Evolutionary conservation across 1,284 basidiomycete species (phyloP).

Genomic region (Gastroboletus turbinatus): DNA sequence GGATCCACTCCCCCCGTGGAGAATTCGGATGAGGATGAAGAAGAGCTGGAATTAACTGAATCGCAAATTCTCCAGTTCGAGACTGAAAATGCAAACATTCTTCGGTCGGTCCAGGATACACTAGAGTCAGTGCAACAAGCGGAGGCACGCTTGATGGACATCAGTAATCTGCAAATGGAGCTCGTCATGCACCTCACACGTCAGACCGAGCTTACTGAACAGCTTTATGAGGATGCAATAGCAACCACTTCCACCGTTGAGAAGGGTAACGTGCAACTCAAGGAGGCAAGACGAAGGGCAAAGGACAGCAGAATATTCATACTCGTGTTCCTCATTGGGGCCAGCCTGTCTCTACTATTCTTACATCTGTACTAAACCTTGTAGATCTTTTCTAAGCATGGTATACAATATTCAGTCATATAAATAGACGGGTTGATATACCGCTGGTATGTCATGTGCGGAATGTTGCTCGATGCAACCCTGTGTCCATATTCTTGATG

Average conservation of each 20-base stretch:
- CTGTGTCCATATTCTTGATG: background rate
- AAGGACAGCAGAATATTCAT: conserved; percentile 84
- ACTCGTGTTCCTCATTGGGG: conserved; percentile 82
- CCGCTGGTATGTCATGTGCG: background rate
- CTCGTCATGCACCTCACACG: conserved; percentile 81
- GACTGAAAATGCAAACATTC: conserved; percentile 81
- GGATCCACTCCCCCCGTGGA: conserved; percentile 37
- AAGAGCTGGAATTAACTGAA: conserved; percentile 72
- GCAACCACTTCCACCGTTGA: conserved; percentile 80
- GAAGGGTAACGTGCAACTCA: conserved; percentile 83
- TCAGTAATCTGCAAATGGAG: conserved; percentile 87
- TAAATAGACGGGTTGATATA: conserved; percentile 2
- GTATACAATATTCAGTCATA: conserved; percentile 4
- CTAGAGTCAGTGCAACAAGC: conserved; percentile 86
- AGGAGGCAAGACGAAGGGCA: conserved; percentile 78
- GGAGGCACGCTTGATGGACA: conserved; percentile 85
- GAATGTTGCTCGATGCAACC: background rate
- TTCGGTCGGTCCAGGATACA: conserved; percentile 80
- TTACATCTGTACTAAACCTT: conserved; percentile 71
- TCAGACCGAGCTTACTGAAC: conserved; percentile 88
- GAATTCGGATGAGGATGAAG: conserved; percentile 61
- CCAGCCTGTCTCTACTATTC: conserved; percentile 84
- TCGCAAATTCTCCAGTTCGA: conserved; percentile 92
- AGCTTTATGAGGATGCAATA: conserved; percentile 87
- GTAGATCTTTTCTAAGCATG: background rate